phyloP scores from a whole-genome alignment of 108 stramenopile species.

The Epipyxis sp. region DNA sequence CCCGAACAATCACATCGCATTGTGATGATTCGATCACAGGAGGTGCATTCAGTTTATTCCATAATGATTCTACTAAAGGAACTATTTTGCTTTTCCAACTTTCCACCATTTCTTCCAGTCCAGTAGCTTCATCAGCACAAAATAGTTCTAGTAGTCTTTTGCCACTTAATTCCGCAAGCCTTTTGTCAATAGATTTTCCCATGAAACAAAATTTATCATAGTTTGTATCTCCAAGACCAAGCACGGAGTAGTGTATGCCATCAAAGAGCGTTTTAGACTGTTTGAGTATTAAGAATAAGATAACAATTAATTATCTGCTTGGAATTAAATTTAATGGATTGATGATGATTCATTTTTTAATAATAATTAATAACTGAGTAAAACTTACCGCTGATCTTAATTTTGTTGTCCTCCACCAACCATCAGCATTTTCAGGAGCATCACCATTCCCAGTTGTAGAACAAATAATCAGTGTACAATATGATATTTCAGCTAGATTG shows the following conservation, averaged over 20 bases:
- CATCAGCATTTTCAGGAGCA: constrained; percentile 73
- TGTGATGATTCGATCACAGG: background rate
- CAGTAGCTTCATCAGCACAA: constrained; percentile 81
- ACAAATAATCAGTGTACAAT: constrained; percentile 53
- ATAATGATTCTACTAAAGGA: background rate
- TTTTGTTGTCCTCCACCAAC: constrained; percentile 68
- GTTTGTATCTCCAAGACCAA: constrained; percentile 76
- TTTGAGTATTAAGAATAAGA: constrained; percentile 12
- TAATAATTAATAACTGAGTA: constrained; percentile 17
- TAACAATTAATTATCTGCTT: background rate
- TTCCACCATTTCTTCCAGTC: constrained; percentile 78
- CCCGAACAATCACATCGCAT: background rate
- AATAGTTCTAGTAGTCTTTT: constrained; percentile 48
- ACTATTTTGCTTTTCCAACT: constrained; percentile 59
- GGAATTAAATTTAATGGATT: background rate
- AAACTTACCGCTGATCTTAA: constrained; percentile 30
- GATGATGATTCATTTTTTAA: constrained; percentile 28
- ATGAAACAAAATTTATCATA: constrained; percentile 74
- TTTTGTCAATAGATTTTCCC: constrained; percentile 64
- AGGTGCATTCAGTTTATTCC: background rate
- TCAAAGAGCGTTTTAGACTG: constrained; percentile 42
- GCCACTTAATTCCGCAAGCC: constrained; percentile 68
- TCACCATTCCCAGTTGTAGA: constrained; percentile 88
- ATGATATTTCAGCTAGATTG: background rate
- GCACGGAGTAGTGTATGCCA: constrained; percentile 60